Base-by-base conservation (phyloP, 495 filamentous ascomycete species). In the Aspergillus conjunctus region DNA sequence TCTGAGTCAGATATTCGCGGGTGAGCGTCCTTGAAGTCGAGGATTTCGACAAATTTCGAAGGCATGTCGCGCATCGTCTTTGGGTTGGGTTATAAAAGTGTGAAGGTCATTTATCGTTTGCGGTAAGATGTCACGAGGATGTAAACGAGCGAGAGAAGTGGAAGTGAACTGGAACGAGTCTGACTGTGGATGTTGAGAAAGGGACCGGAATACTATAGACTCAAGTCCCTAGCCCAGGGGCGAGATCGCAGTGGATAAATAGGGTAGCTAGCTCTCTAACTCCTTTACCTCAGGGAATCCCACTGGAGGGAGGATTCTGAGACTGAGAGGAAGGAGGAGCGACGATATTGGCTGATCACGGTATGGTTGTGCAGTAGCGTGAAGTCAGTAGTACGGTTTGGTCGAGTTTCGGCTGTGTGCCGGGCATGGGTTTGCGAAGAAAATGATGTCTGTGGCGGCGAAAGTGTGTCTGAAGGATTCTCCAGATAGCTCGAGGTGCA, bases 31-130 rank as follows among this genome's bases (percentile, higher is more conserved):
- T 76, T 68, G 18, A 74, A 71, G 61, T 78, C 74, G 65, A 80
- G 74, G 54, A 79, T 76, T 68, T 79, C 77, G 65, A 80, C 71
- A 65, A 79, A 79, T 63, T 70, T 76, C 62, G 77, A 80, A 1
- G 76, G 70, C 56, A 73, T 77, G 61, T 75, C 74, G 55, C 67
- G 76, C 76, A 79, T 79, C 70, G 60, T 61, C 31, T 57, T 33
- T 58, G 26, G 39, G 44, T 26, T 26, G 26, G 26, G 26, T 26
- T 26, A 26, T 26, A 26, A 5, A 2, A 26, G 26, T 26, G 26
- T 30, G 49, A 8, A 6, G 21, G 14, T 31, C 14, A 32, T 32
- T 15, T 43, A 53, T 37, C 34, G 37, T 14, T 51, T 39, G 33
- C 22, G 54, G 41, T 21, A 48, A 21, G 17, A 12, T 41, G 37